Conservation (phyloP, 495 filamentous ascomycete species). For the Talaromyces proteolyticus region DNA sequence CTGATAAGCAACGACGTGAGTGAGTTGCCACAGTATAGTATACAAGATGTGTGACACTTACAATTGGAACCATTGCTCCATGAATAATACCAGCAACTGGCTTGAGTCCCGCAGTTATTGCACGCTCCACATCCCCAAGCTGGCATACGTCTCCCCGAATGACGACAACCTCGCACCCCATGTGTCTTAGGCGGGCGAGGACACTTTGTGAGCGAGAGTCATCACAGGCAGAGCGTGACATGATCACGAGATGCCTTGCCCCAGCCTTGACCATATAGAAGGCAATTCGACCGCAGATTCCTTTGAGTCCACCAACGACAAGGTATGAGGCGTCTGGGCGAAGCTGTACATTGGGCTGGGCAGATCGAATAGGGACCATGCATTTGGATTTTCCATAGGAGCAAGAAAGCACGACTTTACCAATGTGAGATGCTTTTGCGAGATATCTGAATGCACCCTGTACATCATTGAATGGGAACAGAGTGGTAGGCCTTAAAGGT, state of each 20-base stretch:
- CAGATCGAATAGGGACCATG: neutral
- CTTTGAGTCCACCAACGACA: conserved; percentile 29
- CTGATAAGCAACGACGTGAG: conserved; percentile 18
- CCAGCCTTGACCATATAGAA: conserved; percentile 20
- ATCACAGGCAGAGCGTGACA: conserved; percentile 4
- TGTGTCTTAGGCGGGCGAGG: conserved; percentile 25
- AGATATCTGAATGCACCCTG: too few relatives aligned
- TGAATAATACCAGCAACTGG: conserved; percentile 50
- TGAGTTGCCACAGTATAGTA: conserved; percentile 50
- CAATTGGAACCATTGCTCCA: conserved; percentile 36
- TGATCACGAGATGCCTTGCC: conserved; percentile 16
- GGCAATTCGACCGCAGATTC: conserved; percentile 27
- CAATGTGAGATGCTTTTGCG: too few relatives aligned
- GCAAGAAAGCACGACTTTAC: too few relatives aligned
- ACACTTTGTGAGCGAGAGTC: conserved; percentile 7
- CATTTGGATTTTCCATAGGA: too few relatives aligned
- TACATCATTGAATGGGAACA: too few relatives aligned
- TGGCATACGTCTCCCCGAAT: conserved; percentile 34
- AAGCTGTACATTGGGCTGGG: conserved; percentile 5
- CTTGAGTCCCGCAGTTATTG: conserved; percentile 11
- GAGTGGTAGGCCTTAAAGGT: too few relatives aligned
- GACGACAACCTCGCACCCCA: conserved; percentile 19
- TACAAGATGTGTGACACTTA: conserved; percentile 27
- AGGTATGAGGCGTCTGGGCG: conserved; percentile 21
- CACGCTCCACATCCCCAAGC: neutral